phyloP scores from a whole-genome alignment of 1,139 yeast genomes.

The Meyerozyma smithsonii region DNA sequence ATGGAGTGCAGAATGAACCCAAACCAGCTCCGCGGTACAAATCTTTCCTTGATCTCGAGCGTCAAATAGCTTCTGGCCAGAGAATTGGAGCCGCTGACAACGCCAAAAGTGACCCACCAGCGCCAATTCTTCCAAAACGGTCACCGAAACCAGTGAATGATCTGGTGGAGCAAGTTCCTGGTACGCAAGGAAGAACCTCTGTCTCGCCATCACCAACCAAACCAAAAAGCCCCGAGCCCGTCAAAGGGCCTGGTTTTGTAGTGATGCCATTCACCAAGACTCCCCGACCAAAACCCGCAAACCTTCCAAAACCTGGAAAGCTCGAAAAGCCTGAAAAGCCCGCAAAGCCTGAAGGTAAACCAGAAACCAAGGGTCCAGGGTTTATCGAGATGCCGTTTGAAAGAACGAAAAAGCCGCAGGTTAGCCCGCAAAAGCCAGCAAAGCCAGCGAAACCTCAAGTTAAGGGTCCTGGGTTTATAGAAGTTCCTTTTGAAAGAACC shows the following conservation, averaged over 20 bases:
- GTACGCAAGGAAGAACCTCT: too few relatives aligned
- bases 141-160: too few relatives aligned
- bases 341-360: too few relatives aligned
- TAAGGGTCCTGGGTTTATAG: background rate
- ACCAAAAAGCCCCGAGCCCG: too few relatives aligned
- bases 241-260: background rate
- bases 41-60: conserved; percentile 22
- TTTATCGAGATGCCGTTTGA: too few relatives aligned
- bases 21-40: conserved; percentile 7
- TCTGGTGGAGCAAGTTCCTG: too few relatives aligned
- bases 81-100: conserved; percentile 3
- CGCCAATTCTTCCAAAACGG: too few relatives aligned
- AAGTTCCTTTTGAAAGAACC: background rate
- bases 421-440: background rate
- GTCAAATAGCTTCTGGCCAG: conserved; percentile 11
- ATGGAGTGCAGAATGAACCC: background rate
- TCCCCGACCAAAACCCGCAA: background rate
- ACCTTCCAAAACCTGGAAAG: too few relatives aligned
- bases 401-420: background rate
- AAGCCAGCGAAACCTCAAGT: background rate
- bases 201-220: too few relatives aligned
- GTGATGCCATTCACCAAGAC: background rate
- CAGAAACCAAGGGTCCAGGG: too few relatives aligned
- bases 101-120: too few relatives aligned
- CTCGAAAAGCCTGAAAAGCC: too few relatives aligned